Percentiles rank a stretch among this genome's conserved stretches.
Conservation (phyloP, 129 eudicot species). For the Lactuca saligna region DNA sequence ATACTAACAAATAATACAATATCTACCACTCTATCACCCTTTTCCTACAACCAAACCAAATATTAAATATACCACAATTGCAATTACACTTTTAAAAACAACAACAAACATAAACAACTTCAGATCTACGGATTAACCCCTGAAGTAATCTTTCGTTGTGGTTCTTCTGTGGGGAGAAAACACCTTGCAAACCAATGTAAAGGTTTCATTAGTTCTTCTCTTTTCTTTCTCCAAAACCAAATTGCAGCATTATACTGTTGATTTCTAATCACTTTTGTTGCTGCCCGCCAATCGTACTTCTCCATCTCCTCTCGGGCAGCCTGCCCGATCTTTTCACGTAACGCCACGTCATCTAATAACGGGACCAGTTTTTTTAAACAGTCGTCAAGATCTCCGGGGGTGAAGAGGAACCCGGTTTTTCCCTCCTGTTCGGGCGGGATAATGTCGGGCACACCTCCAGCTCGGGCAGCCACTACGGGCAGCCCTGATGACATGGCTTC, state of each 20-base stretch:
- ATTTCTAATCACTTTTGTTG: constrained; percentile 74
- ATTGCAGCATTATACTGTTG: constrained; percentile 89
- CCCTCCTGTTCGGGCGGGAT: constrained; percentile 84
- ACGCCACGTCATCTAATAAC: constrained; percentile 38
- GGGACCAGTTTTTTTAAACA: constrained; percentile 79
- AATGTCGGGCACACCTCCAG: constrained; percentile 91
- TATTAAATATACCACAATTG: constrained; percentile 26
- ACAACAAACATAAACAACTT: not conserved
- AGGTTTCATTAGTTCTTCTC: constrained; percentile 58
- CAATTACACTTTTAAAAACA: not conserved
- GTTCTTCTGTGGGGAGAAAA: constrained; percentile 36
- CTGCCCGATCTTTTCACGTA: constrained; percentile 70
- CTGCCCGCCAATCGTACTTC: constrained; percentile 97
- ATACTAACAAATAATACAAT: constrained; percentile 6
- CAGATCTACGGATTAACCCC: constrained; percentile 12
- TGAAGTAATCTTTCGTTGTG: constrained; percentile 29
- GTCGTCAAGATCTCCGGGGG: constrained; percentile 85
- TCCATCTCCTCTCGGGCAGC: constrained; percentile 92
- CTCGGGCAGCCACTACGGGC: constrained; percentile 92
- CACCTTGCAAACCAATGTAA: constrained; percentile 64
- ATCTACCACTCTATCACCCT: constrained; percentile 24
- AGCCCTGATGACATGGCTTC: constrained; percentile 99
- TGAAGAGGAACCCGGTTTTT: constrained; percentile 67
- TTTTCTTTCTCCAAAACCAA: constrained; percentile 93
- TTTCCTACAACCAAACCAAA: constrained; percentile 30